Conservation (phyloP, 2,329 filamentous ascomycete species). For the Xylariaceae sp. region DNA sequence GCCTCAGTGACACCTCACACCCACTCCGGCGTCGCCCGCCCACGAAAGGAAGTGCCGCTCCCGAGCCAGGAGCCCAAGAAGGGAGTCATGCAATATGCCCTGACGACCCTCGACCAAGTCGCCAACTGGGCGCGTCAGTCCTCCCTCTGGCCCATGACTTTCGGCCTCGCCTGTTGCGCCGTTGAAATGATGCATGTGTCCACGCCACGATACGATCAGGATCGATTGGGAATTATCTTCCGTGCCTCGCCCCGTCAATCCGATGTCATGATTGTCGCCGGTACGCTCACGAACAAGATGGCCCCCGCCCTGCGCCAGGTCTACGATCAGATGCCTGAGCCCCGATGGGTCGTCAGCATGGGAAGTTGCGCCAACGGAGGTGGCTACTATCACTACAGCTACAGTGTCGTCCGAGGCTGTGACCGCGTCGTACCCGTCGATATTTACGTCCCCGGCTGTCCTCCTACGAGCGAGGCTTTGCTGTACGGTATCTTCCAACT, state of each 20-base stretch:
- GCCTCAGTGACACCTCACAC: conserved; percentile 49
- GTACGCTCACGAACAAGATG: conserved; percentile 95
- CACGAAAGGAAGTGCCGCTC: conserved; percentile 67
- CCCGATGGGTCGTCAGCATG: conserved; percentile 80
- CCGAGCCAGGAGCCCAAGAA: conserved; percentile 75
- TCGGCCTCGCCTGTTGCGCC: conserved; percentile 82
- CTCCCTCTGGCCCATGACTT: conserved; percentile 84
- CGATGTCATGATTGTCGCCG: conserved; percentile 90
- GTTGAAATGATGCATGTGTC: conserved; percentile 92
- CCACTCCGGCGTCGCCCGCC: conserved; percentile 49
- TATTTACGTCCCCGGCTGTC: conserved; percentile 73
- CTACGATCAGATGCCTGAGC: conserved; percentile 94
- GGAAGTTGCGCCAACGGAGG: conserved; percentile 79
- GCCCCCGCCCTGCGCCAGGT: conserved; percentile 82
- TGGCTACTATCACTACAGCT: conserved; percentile 84
- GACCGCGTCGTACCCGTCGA: conserved; percentile 75
- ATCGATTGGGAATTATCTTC: conserved; percentile 85
- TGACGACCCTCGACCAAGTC: conserved; percentile 76
- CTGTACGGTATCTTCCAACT: conserved; percentile 69
- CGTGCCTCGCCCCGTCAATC: conserved; percentile 80
- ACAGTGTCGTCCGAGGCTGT: conserved; percentile 68
- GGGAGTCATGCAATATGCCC: conserved; percentile 75
- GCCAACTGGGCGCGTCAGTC: conserved; percentile 80
- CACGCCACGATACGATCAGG: conserved; percentile 82
- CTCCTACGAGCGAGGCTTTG: conserved; percentile 55